Percentiles rank a stretch among this genome's conserved stretches.
Conservation (phyloP, 148 eudicot genomes). For the Chenopodium formosanum region DNA sequence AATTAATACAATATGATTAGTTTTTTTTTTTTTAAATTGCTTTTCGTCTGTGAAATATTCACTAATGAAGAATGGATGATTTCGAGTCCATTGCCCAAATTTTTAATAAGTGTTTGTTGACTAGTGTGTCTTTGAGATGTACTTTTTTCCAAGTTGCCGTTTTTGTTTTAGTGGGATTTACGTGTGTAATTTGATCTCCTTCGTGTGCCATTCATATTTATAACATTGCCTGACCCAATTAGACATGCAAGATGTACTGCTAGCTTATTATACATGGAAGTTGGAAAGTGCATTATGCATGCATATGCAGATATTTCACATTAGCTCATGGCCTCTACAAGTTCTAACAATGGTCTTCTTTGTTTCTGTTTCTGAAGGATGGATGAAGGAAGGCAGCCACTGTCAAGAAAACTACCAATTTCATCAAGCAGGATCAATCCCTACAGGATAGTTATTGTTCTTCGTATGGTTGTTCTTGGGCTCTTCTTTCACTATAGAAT, state of each 20-base stretch:
- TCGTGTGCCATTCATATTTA: slow-evolving; percentile 6
- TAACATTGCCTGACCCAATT: not conserved
- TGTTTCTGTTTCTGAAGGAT: slow-evolving; percentile 45
- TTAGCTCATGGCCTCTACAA: not conserved
- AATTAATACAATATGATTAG: not conserved
- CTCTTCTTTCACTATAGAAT: slow-evolving; percentile 88
- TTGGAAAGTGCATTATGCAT: slow-evolving; percentile 10
- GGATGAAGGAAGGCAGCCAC: slow-evolving; percentile 99
- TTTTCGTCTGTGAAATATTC: not conserved
- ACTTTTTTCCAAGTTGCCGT: not conserved
- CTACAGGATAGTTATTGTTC: slow-evolving; percentile 72
- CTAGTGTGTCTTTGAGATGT: not conserved
- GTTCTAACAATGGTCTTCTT: not conserved
- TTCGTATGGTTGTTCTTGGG: slow-evolving; percentile 73
- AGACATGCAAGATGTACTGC: not conserved
- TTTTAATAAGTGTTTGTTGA: not conserved
- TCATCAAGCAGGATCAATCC: slow-evolving; percentile 96
- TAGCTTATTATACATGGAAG: slow-evolving; percentile 14
- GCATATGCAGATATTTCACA: not conserved
- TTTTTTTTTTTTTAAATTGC: not conserved
- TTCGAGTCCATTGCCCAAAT: not conserved
- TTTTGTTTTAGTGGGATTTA: not conserved
- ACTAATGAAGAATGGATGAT: not conserved
- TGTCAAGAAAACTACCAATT: slow-evolving; percentile 87
- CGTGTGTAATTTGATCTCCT: not conserved